A percentile compares a stretch with the other conserved stretches of the same genome.
Conservation (phyloP, 768 basidiomycete genomes). For the Amanita phalloides region DNA sequence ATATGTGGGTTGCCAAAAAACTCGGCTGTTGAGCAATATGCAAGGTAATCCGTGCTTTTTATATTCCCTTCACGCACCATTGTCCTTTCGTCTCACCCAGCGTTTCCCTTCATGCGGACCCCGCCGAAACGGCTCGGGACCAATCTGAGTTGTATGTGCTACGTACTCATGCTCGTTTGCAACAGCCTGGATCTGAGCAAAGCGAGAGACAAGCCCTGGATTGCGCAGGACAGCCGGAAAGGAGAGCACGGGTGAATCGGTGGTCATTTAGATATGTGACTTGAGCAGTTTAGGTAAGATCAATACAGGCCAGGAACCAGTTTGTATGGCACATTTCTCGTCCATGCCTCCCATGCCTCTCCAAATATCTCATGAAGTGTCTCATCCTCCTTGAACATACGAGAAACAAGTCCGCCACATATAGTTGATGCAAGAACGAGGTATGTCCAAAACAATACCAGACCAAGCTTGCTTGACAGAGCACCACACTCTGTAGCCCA, state of each 20-base stretch:
- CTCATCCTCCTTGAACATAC: slow-evolving; percentile 36
- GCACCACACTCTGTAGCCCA: slow-evolving; percentile 34
- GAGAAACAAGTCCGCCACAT: slow-evolving; percentile 21
- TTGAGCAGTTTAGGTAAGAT: not conserved
- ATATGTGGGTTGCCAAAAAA: slow-evolving; percentile 71
- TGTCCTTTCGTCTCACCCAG: slow-evolving; percentile 67
- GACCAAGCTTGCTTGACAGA: slow-evolving; percentile 21
- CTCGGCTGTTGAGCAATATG: slow-evolving; percentile 33
- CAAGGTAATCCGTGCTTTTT: not conserved
- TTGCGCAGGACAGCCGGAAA: slow-evolving; percentile 65
- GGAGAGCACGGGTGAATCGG: slow-evolving; percentile 35
- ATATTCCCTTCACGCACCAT: slow-evolving; percentile 36
- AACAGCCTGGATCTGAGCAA: slow-evolving; percentile 35
- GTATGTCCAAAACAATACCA: slow-evolving; percentile 16
- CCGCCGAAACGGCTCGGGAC: slow-evolving; percentile 30
- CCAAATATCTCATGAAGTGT: slow-evolving; percentile 29
- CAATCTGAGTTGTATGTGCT: slow-evolving; percentile 3
- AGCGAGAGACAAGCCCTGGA: slow-evolving; percentile 39
- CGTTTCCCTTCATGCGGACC: slow-evolving; percentile 70
- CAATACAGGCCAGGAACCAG: slow-evolving; percentile 38
- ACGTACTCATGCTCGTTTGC: slow-evolving; percentile 7
- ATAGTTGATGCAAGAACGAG: slow-evolving; percentile 20
- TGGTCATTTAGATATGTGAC: not conserved
- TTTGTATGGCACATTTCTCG: slow-evolving; percentile 31
- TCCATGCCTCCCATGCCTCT: slow-evolving; percentile 33